These are phyloP conservation scores for Penicillium canescens DNA, from an alignment of 495 filamentous ascomycete species.

Conservation along the genomic window DNA sequence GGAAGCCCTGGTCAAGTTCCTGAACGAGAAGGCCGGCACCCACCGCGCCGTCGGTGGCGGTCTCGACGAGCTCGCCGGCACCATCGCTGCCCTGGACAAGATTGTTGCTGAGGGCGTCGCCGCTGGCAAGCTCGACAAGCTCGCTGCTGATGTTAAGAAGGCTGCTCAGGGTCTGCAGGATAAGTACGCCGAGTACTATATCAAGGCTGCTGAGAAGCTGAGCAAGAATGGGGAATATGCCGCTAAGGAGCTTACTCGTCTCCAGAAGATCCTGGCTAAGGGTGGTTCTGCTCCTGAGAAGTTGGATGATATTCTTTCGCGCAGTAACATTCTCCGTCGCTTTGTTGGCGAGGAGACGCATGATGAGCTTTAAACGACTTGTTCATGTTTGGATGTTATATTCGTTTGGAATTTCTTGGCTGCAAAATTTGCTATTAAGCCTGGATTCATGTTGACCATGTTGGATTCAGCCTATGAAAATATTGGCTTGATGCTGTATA, in stretches of 20 bases:
- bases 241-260: slow-evolving; percentile 79
- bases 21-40: slow-evolving; percentile 89
- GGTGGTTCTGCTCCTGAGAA: slow-evolving; percentile 83
- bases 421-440: slow-evolving; percentile 1
- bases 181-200: slow-evolving; percentile 91
- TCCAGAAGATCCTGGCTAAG: slow-evolving; percentile 81
- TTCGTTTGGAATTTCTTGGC: background rate
- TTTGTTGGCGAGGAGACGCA: slow-evolving; percentile 57
- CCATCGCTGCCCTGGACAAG: slow-evolving; percentile 72
- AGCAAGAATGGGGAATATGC: slow-evolving; percentile 73
- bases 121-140: slow-evolving; percentile 51
- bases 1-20: slow-evolving; percentile 72
- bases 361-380: slow-evolving; percentile 65
- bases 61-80: slow-evolving; percentile 78
- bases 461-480: slow-evolving; percentile 3
- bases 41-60: slow-evolving; percentile 82
- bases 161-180: slow-evolving; percentile 66
- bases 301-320: slow-evolving; percentile 81
- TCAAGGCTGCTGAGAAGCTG: slow-evolving; percentile 86
- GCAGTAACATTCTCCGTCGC: slow-evolving; percentile 83
- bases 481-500: slow-evolving; percentile 11
- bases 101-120: slow-evolving; percentile 68
- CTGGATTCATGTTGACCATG: background rate
- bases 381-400: slow-evolving; percentile 7
- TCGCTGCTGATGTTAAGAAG: slow-evolving; percentile 67